Evolutionary conservation across 2,329 filamentous ascomycete genomes (phyloP).

Genomic region (Neoarthrinium moseri): DNA sequence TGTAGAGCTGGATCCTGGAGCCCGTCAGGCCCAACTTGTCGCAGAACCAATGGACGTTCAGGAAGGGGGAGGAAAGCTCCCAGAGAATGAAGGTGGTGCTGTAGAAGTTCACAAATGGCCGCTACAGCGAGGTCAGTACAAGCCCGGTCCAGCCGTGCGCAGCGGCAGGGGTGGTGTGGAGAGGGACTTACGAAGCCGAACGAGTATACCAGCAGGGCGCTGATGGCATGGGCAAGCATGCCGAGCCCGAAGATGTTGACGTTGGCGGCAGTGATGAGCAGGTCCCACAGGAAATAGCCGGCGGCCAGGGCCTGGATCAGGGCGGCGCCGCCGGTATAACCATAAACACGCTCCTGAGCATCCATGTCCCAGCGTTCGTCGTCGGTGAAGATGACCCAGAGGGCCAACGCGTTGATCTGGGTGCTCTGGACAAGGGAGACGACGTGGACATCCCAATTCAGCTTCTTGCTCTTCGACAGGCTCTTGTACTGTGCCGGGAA

Average conservation of each 20-base stretch:
- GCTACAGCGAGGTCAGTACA: slow-evolving; percentile 42
- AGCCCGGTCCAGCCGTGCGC: too few species aligned
- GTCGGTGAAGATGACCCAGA: slow-evolving; percentile 71
- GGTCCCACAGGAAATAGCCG: slow-evolving; percentile 84
- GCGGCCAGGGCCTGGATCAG: slow-evolving; percentile 75
- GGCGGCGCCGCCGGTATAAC: slow-evolving; percentile 70
- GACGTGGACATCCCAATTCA: slow-evolving; percentile 86
- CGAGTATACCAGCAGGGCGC: slow-evolving; percentile 71
- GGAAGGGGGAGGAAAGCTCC: slow-evolving; percentile 80
- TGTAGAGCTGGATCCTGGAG: slow-evolving; percentile 70
- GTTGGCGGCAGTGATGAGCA: slow-evolving; percentile 67
- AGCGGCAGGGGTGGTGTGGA: slow-evolving; percentile 6
- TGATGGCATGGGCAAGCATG: slow-evolving; percentile 74
- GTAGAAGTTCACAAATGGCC: slow-evolving; percentile 84
- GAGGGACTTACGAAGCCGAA: slow-evolving; percentile 71
- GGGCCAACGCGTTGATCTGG: slow-evolving; percentile 69
- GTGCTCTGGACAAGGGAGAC: slow-evolving; percentile 78
- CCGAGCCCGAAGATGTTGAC: slow-evolving; percentile 73
- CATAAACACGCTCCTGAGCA: slow-evolving; percentile 70
- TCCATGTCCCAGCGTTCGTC: slow-evolving; percentile 66
- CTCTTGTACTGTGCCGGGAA: slow-evolving; percentile 63
- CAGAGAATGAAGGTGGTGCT: slow-evolving; percentile 79
- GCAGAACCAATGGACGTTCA: slow-evolving; percentile 91
- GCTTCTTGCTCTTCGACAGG: slow-evolving; percentile 61
- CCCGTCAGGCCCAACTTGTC: slow-evolving; percentile 84